Evolutionary conservation across 148 eudicot species (phyloP), one percentile per base, ranked within the genome.

Genomic region (Cornus suecica): DNA sequence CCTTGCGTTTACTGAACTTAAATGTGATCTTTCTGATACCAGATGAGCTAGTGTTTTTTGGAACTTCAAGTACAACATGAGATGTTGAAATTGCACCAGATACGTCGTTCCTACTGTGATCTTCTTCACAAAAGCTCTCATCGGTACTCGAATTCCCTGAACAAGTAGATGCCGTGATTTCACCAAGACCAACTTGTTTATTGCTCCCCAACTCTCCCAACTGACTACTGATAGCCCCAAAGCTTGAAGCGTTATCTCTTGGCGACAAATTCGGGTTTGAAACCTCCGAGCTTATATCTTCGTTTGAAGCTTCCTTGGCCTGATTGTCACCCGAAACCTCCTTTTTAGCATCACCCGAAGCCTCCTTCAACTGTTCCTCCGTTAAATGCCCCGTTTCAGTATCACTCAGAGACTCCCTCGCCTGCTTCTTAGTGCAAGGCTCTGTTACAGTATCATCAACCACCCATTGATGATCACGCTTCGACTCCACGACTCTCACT

Each of bases 1-100:
- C 90, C 84, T 84, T 91, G 66, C 78, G 83, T 78, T 88, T 95
- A 76, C 92, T 90, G 77, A 95, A 95, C 84, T 93, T 95, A 62
- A 95, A 90, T 11, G 93, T 95, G 69, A 92, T 91, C 83, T 93
- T 95, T 80, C 97, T 85, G 54, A 95, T 85, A 41, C 97, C 97
- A 28, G 93, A 87, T 1, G 90, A 80, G 70, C 90, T 85, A 27
- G 86, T 83, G 66, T 88, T 88, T 79, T 93, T 79, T 14, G 97
- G 99, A 45, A 91, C 87, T 79, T 95, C 97, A 66, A 87, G 85
- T 30, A 90, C 88, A 69, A 95, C 86, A 75, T 81, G 72, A 26
- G 93, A 80, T 15, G 81, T 80, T n/a, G 92, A 77, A 64, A 81
- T 83, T 31, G 83, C 80, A 72, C 60, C 78, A 6, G 75, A 72